Conservation (phyloP, 2,329 filamentous ascomycete species). For the Bertia moriformis region DNA sequence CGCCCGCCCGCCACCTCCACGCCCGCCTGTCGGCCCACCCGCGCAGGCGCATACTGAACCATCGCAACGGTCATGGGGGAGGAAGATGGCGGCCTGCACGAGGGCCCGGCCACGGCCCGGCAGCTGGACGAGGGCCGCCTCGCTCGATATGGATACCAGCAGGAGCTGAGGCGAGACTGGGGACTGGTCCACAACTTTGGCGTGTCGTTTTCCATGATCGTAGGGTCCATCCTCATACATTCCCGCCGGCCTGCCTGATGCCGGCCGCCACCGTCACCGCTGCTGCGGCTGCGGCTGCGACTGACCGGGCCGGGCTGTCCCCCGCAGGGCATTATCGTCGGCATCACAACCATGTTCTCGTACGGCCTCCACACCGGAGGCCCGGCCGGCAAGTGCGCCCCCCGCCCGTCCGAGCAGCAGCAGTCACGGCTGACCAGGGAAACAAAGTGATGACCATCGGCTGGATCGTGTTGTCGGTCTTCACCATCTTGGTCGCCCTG, state of each 20-base stretch:
- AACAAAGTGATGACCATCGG: conserved; percentile 32
- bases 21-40: no score
- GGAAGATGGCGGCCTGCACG: no score
- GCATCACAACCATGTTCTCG: conserved; percentile 39
- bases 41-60: no score
- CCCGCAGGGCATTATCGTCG: conserved; percentile 39
- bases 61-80: no score
- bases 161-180: conserved; percentile 43
- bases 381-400: conserved; percentile 17
- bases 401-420: background rate
- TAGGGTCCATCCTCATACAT: conserved; percentile 9
- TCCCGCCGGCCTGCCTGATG: background rate
- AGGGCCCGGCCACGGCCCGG: no score
- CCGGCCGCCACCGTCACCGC: background rate
- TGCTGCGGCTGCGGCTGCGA: background rate
- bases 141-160: conserved; percentile 42
- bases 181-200: conserved; percentile 44
- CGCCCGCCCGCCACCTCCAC: no score
- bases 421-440: background rate
- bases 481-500: conserved; percentile 36
- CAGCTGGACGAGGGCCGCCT: conserved; percentile 34
- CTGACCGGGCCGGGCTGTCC: no score
- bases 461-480: conserved; percentile 38
- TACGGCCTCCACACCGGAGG: conserved; percentile 40
- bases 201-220: conserved; percentile 46